Base-by-base conservation (phyloP, 352 stramenopile genomes). In the Blastocystis hominis region DNA sequence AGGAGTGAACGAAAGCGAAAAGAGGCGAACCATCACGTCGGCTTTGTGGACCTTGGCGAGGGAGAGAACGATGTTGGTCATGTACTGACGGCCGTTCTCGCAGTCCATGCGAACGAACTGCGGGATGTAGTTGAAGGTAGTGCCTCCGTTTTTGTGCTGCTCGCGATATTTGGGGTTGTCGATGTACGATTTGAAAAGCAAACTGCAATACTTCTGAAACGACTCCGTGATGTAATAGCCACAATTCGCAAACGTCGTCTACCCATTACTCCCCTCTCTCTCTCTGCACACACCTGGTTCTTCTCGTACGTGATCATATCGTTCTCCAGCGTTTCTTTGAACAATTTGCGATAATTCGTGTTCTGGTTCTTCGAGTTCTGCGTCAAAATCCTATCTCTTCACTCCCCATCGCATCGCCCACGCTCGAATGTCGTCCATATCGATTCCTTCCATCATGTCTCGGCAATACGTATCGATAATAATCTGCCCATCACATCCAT, bases 101-200 rank as follows among this genome's bases (percentile, higher is more conserved):
- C 72, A 66, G n/a, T 68, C 68, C 72, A 84, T 84, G 5, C 72
- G 72, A 13, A 84, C 72, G 44, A 84, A 84, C 50, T 84, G 72
- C 38, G 72, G 72, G 36, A 53, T 34, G 56, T 84, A 84, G 10
- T 30, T 42, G 56, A 53, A 42, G 34, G 34, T 34, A 3, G 20
- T 34, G 10, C n/a, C 72, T 1, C 36, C 40, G 38, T 84, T 53
- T n/a, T 53, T 55, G 30, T 30, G 20, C 20, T 38, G 24, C 15
- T 56, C 55, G 2, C 38, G 15, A 0, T 53, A 84, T 30, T 84
- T 84, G 6, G 50, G 17, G 44, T 84, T 84, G 72, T 64, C 40
- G 40, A 84, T 84, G 56, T 84, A 84, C 34, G 72, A 84, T 40
- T 84, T 15, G 50, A 84, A 84, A 10, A 84, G 72, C 36, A 84